Conservation (phyloP, 257 asterid species). For the Solanum tacnaense region DNA sequence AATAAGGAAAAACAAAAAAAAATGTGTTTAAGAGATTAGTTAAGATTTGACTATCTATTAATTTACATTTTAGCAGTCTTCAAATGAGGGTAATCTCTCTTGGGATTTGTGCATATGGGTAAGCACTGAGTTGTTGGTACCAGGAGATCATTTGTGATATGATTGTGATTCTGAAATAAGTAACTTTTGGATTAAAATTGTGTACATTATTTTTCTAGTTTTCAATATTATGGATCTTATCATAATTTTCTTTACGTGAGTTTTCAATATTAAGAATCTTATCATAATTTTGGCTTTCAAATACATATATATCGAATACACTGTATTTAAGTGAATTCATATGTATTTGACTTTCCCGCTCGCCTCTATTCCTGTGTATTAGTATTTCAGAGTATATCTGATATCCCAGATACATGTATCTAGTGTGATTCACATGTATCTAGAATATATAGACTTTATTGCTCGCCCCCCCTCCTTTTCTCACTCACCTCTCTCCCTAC, state of each 20-base stretch:
- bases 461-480: neutral
- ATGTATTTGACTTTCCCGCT: fast-evolving
- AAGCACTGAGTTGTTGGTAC: neutral
- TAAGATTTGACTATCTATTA: neutral
- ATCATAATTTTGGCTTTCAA: neutral
- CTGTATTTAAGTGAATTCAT: fast-evolving
- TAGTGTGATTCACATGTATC: too few species aligned
- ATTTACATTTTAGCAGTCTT: neutral
- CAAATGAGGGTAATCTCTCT: neutral
- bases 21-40: neutral
- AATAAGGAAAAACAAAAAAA: neutral
- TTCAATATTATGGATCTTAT: too few species aligned
- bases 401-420: too few species aligned
- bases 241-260: too few species aligned
- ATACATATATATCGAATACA: too few species aligned
- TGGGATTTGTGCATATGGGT: neutral
- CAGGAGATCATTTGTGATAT: neutral
- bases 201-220: too few species aligned
- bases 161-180: neutral
- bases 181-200: neutral
- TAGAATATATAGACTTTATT: neutral
- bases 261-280: too few species aligned
- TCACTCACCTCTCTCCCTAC: neutral
- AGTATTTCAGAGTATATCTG: too few species aligned
- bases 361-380: neutral